Evolutionary conservation across 345 rosid species (phyloP), one percentile per base, ranked within the genome.

Genomic region (Populus nigra): DNA sequence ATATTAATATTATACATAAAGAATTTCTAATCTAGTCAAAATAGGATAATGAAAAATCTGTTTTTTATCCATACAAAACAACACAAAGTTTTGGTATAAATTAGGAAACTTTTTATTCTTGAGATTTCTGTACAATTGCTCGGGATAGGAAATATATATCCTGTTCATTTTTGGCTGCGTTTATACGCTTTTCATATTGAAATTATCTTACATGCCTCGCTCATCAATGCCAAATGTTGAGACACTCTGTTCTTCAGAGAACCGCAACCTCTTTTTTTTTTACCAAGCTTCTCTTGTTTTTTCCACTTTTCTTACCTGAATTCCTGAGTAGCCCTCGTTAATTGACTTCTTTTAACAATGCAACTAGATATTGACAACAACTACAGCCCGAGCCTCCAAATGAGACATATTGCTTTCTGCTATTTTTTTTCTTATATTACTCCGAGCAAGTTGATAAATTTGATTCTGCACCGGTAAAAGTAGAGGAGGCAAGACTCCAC

Each of bases 201-300:
- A 29, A 29, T 29, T 29, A 29, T 29, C 31, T 29, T 29, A 29
- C 31, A 29, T 1, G 2, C 31, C 31, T 29, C 16, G 20, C 29
- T 25, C 65, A 74, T 77, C 73, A 74, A 36, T 78, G 72, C 69
- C 6, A 68, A 79, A 43, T 38, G 31, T 71, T 33, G 27, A 33
- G 77, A 47, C 87, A 77, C 75, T 41, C 81, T 73, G 83, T 76
- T 74, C 38, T 71, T 67, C 49, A 17, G 57, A 38, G 79, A 81
- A 77, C 84, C 84, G 81, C 74, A 69, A 38, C 71, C 68, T 50
- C 61, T 68, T 25, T 22, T 71, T 47, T n/a, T 69, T 61, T 43
- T 22, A 47, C 29, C 63, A 36, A 31, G 13, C 7, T 8, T 7
- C 68, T 73, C n/a, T 25, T 27, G 4, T 69, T 49, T 49, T 9